These are phyloP conservation scores for Zygotorulaspora sp. DNA, from an alignment of 805 yeast species.

Conservation along the genomic window DNA sequence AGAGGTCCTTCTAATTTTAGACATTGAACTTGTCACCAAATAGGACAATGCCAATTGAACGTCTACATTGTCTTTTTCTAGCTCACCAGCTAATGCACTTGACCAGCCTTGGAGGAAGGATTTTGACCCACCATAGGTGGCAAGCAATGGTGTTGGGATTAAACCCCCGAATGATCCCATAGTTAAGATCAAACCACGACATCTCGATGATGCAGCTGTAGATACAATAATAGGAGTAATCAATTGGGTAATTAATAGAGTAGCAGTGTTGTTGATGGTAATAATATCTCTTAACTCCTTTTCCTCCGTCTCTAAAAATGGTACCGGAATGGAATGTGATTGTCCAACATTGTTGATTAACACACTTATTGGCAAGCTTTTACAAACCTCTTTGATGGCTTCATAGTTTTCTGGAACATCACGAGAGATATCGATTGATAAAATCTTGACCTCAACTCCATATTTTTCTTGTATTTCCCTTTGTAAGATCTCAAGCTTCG, in stretches of 20 bases:
- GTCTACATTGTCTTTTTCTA: conserved; percentile 64
- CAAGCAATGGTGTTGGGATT: conserved; percentile 85
- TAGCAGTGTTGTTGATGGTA: conserved; percentile 79
- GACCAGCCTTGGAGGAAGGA: conserved; percentile 95
- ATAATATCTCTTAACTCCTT: conserved; percentile 75
- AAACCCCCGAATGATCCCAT: conserved; percentile 98
- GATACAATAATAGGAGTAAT: conserved; percentile 65
- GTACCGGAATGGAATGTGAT: conserved; percentile 92
- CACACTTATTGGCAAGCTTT: conserved; percentile 59
- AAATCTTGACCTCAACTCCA: conserved; percentile 56
- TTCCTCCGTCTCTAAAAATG: conserved; percentile 74
- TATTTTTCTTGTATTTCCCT: conserved; percentile 56
- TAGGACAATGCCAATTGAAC: conserved; percentile 84
- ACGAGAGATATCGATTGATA: conserved; percentile 74
- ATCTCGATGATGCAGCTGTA: conserved; percentile 42
- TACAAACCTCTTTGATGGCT: conserved; percentile 43
- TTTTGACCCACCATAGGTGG: conserved; percentile 94
- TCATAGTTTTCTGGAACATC: conserved; percentile 57
- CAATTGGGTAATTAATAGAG: conserved; percentile 77
- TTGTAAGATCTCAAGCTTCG: conserved; percentile 66
- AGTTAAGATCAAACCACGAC: conserved; percentile 76
- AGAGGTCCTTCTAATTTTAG: conserved; percentile 79
- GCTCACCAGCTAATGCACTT: conserved; percentile 79
- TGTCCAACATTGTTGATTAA: conserved; percentile 92
- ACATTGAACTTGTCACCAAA: conserved; percentile 92